phyloP scores from a whole-genome alignment of 768 basidiomycete genomes.

The Mycena sanguinolenta region DNA sequence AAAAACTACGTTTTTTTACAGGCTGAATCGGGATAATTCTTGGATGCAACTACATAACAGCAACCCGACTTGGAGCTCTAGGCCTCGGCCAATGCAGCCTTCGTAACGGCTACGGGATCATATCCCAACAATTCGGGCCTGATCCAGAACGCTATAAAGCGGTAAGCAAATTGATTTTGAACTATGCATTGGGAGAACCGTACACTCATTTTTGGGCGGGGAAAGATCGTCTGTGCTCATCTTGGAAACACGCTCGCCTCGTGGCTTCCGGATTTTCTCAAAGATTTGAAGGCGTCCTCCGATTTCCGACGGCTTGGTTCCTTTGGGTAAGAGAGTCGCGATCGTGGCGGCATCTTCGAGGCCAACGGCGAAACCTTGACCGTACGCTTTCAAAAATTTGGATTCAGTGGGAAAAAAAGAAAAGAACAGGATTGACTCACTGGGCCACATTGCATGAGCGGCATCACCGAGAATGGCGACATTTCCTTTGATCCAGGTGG shows the following conservation, averaged over 20 bases:
- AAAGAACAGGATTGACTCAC: constrained; percentile 3
- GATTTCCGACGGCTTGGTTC: constrained; percentile 8
- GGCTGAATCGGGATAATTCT: no score
- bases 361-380: constrained; percentile 14
- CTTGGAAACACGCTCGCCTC: constrained; percentile 16
- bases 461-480: constrained; percentile 24
- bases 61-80: no score
- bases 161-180: background rate
- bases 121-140: background rate
- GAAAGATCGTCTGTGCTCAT: constrained; percentile 1
- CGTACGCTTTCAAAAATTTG: background rate
- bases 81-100: background rate
- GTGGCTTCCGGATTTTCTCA: constrained; percentile 15
- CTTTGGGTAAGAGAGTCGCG: constrained; percentile 1
- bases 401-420: background rate
- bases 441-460: constrained; percentile 24
- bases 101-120: background rate
- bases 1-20: no score
- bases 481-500: constrained; percentile 23
- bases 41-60: no score
- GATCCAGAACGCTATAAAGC: background rate
- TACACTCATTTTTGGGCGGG: background rate
- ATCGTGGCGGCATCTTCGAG: constrained; percentile 25
- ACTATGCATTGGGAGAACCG: background rate
- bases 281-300: constrained; percentile 3